A percentile compares a stretch with the other conserved stretches of the same genome.
Evolutionary conservation across 2,329 filamentous ascomycete species (phyloP).

Genomic region (Thielaviopsis euricoi): DNA sequence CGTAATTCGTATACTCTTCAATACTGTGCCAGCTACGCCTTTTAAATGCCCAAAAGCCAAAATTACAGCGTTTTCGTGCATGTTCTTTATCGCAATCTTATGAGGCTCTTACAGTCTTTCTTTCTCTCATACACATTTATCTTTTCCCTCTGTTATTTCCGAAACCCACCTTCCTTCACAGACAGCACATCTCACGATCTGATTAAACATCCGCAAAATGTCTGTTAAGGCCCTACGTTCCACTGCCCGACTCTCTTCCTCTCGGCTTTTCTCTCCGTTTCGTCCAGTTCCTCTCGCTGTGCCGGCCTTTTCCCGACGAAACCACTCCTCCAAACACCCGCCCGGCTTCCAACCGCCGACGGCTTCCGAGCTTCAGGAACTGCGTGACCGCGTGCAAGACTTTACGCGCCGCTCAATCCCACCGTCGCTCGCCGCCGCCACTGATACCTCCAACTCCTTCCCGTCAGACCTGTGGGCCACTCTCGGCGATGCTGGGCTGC

Average conservation of each 20-base stretch:
- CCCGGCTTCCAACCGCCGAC: conserved; percentile 51
- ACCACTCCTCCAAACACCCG: conserved; percentile 42
- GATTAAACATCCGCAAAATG: background rate
- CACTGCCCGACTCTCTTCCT: conserved; percentile 17
- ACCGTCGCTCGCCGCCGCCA: conserved; percentile 62
- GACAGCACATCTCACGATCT: too few species aligned
- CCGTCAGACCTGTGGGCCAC: conserved; percentile 87
- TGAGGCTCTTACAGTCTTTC: too few species aligned
- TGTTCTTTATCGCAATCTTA: too few species aligned
- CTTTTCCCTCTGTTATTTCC: too few species aligned
- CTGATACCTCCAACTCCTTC: conserved; percentile 79
- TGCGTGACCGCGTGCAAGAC: conserved; percentile 72
- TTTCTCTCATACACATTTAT: too few species aligned
- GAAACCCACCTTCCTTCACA: too few species aligned
- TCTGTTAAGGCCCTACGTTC: background rate
- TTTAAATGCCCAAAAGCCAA: too few species aligned
- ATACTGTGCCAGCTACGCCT: too few species aligned
- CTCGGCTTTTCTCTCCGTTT: conserved; percentile 11
- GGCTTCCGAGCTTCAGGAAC: conserved; percentile 57
- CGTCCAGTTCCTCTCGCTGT: conserved; percentile 15
- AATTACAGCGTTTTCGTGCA: too few species aligned
- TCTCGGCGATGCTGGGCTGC: conserved; percentile 75
- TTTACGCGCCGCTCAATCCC: conserved; percentile 80
- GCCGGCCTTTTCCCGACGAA: conserved; percentile 20
- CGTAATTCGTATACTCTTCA: too few species aligned